phyloP scores from a whole-genome alignment of 2,329 filamentous ascomycete species.

The Colletotrichum liriopes region DNA sequence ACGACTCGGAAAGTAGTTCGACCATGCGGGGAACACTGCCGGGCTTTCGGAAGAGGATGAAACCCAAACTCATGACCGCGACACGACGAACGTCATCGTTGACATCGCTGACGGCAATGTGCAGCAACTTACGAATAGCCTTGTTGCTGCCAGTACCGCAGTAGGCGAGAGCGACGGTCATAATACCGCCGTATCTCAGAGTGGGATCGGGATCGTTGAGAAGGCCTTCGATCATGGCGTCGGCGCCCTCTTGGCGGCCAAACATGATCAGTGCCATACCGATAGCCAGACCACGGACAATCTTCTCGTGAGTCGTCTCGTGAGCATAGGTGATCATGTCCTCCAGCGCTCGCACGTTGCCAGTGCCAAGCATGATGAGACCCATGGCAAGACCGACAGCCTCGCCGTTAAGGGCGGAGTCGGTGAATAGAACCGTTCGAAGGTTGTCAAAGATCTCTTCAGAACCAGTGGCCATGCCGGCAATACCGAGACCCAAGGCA shows the following conservation, averaged over 20 bases:
- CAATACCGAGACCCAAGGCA: conserved; percentile 94
- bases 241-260: conserved; percentile 92
- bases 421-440: conserved; percentile 88
- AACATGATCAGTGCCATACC: conserved; percentile 99
- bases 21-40: conserved; percentile 99
- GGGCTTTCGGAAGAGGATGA: conserved; percentile 98
- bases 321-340: conserved; percentile 99
- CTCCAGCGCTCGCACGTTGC: conserved; percentile 91
- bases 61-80: conserved; percentile 97
- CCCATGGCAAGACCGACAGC: conserved; percentile 97
- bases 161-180: conserved; percentile 98
- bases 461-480: conserved; percentile 96
- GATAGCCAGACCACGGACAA: conserved; percentile 93
- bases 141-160: conserved; percentile 99
- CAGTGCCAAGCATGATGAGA: conserved; percentile 98
- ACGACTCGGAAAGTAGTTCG: conserved; percentile 96
- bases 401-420: conserved; percentile 97
- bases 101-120: conserved; percentile 97
- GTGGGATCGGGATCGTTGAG: conserved; percentile 95
- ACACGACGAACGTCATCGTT: conserved; percentile 97
- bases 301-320: conserved; percentile 99
- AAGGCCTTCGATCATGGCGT: conserved; percentile 93
- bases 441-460: conserved; percentile 93
- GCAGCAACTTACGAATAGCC: conserved; percentile 94
- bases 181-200: conserved; percentile 95